Evolutionary conservation across 176 grass and related monocot genomes (phyloP).

Genomic region (Luzula sylvatica): DNA sequence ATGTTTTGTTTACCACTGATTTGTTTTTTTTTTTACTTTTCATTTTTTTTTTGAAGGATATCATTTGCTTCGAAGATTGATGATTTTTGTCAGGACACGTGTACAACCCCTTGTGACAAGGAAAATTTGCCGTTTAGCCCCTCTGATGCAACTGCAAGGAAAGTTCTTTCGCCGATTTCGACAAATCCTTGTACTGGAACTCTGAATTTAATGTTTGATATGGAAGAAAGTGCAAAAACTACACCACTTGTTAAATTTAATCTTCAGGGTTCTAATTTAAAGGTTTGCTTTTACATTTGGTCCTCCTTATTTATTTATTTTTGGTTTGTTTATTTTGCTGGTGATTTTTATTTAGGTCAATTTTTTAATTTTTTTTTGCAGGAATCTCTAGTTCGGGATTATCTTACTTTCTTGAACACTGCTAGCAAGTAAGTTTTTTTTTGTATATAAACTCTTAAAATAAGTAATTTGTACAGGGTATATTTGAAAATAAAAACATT

Average conservation of each 20-base stretch:
- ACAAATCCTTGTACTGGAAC: slow-evolving; percentile 49
- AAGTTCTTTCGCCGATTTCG: slow-evolving; percentile 65
- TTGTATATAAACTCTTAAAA: neutral
- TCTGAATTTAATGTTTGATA: slow-evolving; percentile 21
- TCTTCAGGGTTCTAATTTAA: slow-evolving; percentile 38
- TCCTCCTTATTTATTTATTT: neutral
- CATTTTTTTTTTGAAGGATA: slow-evolving; percentile 36
- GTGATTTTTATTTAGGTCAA: slow-evolving; percentile 10
- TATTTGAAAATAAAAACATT: slow-evolving; percentile 11
- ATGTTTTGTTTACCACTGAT: too few relatives aligned
- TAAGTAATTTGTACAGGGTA: neutral
- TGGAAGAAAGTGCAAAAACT: slow-evolving; percentile 20
- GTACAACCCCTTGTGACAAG: slow-evolving; percentile 31
- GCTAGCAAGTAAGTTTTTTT: slow-evolving; percentile 61
- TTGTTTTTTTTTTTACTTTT: slow-evolving; percentile 13
- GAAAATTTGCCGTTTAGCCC: slow-evolving; percentile 23
- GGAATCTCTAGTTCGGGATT: slow-evolving; percentile 74
- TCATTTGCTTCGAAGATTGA: slow-evolving; percentile 44
- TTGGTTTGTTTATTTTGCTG: neutral
- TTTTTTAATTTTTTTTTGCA: slow-evolving; percentile 21
- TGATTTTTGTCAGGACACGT: slow-evolving; percentile 23
- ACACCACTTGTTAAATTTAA: slow-evolving; percentile 80
- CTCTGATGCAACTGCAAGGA: slow-evolving; percentile 34
- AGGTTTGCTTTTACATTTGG: slow-evolving; percentile 30
- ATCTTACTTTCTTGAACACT: slow-evolving; percentile 63